Base-by-base conservation (phyloP, 2,329 filamentous ascomycete species). In the Phyllosticta citribraziliensis region DNA sequence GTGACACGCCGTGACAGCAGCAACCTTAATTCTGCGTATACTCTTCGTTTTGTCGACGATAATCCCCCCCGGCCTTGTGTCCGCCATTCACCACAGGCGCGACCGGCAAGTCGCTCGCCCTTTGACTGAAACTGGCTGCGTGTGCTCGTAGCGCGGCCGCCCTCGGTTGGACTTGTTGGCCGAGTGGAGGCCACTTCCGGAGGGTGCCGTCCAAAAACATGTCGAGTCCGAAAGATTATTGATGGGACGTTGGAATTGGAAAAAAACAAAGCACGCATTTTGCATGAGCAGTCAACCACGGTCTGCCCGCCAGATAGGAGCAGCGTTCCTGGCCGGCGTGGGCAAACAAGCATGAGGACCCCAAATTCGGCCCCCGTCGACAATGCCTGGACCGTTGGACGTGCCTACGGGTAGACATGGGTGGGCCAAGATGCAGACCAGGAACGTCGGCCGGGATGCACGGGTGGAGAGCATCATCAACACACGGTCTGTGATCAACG, bases 1-100 rank as follows among this genome's bases (percentile, higher is more conserved):
- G 58, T 57, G 54, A 61, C 58, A 59, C 60, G 60, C 63, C 51
- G 35, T 61, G 60, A 55, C 56, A 57, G 57, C 33, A 40, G 33
- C 55, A 64, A 62, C 62, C 59, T 63, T 62, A 63, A 63, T 58
- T 59, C 54, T 61, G 33, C 33, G 33, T 40, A 40, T 17, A 40
- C 33, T 40, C 33, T 51, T 8, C 22, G 22, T 22, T 9, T 40
- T 11, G 33, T 40, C 33, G 33, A 40, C 22, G 22, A 12, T 14
- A 40, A 51, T 30, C 27, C 27, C 33, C 27, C 27, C 33, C 33
- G 33, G 33, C 33, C 33, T 40, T 40, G 33, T 40, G 33, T 40
- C 33, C 33, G 33, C 33, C 33, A 14, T 40, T 40, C 14, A 12
- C 33, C 11, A 40, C 33, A 40, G 33, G 33, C 33, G 33, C 33